phyloP scores from a whole-genome alignment of 2,329 filamentous ascomycete species.

The Ophiostoma novo-ulmi region DNA sequence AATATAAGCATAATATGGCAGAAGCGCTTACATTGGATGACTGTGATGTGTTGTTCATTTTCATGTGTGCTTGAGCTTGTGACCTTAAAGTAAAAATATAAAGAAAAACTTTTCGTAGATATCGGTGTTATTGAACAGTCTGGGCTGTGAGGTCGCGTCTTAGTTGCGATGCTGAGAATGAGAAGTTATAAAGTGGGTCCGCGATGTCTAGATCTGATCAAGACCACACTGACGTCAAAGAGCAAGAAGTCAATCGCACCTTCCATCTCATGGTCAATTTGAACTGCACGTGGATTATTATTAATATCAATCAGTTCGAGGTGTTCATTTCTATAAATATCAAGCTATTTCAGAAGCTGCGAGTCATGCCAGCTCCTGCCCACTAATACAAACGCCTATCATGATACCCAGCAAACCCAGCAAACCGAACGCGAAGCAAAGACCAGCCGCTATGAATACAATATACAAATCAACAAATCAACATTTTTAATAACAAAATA shows the following conservation, averaged over 20 bases:
- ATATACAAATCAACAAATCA: neutral
- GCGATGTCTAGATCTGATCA: constrained; percentile 4
- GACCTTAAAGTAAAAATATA: too few species aligned
- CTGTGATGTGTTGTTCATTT: constrained; percentile 3
- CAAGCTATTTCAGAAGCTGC: constrained; percentile 7
- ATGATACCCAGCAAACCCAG: neutral
- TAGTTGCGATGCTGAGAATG: neutral
- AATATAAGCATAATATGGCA: neutral
- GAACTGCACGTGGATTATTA: neutral
- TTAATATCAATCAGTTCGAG: neutral
- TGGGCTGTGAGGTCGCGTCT: neutral
- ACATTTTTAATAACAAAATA: neutral
- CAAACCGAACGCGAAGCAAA: neutral
- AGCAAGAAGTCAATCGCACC: neutral
- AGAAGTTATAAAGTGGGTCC: constrained; percentile 9
- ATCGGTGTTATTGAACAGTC: neutral
- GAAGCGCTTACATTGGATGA: neutral
- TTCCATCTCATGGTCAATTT: neutral
- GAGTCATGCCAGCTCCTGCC: constrained; percentile 4
- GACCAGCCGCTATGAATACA: neutral
- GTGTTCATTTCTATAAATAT: neutral
- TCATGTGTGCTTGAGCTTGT: neutral
- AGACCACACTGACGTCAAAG: neutral
- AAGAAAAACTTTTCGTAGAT: too few species aligned
- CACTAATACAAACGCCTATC: constrained; percentile 5